These are phyloP conservation scores for Polyplosphaeria fusca DNA, from an alignment of 495 filamentous ascomycete species.

Conservation along the genomic window DNA sequence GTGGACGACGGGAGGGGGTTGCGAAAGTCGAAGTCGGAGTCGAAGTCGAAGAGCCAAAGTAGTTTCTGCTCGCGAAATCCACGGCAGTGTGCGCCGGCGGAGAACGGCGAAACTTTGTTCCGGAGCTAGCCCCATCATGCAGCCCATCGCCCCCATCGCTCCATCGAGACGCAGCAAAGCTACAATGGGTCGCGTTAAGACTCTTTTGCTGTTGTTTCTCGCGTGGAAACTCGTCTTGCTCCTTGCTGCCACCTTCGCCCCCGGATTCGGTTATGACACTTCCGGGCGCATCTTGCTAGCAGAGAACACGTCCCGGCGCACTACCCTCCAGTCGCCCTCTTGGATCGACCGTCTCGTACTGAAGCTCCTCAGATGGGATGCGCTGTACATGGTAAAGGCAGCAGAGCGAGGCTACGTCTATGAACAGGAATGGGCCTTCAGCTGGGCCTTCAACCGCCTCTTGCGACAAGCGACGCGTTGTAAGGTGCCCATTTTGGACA, in stretches of 20 bases:
- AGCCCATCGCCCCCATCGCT: no score
- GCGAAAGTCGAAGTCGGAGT: conserved; percentile 1
- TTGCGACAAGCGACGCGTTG: conserved; percentile 49
- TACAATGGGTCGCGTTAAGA: no score
- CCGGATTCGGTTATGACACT: conserved; percentile 83
- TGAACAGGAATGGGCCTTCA: conserved; percentile 98
- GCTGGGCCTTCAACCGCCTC: conserved; percentile 59
- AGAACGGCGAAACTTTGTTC: no score
- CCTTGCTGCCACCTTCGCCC: conserved; percentile 57
- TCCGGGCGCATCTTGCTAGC: conserved; percentile 63
- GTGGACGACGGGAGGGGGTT: conserved; percentile 10
- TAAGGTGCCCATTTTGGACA: conserved; percentile 34
- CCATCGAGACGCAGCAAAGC: no score
- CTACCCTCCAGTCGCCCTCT: not conserved
- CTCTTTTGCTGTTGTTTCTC: no score
- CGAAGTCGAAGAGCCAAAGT: not conserved
- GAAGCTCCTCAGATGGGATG: conserved; percentile 83
- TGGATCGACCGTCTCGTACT: conserved; percentile 34
- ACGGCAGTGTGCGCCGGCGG: no score
- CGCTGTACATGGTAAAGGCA: conserved; percentile 74
- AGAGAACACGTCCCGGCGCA: not conserved
- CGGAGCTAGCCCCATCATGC: no score
- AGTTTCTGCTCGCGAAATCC: no score
- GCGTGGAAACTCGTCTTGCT: conserved; percentile 75
- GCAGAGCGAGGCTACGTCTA: conserved; percentile 72